A percentile compares a stretch with the other conserved stretches of the same genome.
These are phyloP conservation scores for Kodamaea laetipori DNA, from an alignment of 805 yeast genomes.

Conservation along the genomic window DNA sequence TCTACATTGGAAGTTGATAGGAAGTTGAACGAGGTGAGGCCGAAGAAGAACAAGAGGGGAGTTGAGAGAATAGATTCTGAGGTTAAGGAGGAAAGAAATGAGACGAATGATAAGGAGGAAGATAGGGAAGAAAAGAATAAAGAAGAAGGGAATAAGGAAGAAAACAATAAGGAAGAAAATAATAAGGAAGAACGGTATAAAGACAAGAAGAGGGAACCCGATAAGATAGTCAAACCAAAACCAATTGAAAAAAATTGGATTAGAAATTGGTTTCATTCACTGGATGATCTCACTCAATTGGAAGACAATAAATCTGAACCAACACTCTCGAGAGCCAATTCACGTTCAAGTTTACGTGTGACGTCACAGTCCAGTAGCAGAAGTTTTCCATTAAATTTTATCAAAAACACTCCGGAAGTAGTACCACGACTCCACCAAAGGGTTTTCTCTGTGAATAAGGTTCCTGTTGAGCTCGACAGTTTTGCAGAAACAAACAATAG, in stretches of 20 bases:
- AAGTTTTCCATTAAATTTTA: conserved; percentile 2
- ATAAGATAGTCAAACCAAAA: neutral
- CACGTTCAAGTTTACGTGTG: conserved; percentile 1
- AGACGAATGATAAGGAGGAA: neutral
- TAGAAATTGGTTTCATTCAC: conserved; percentile 5
- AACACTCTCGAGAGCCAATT: conserved; percentile 7
- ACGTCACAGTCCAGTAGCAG: conserved; percentile 3
- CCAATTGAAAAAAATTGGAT: neutral
- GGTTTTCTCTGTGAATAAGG: conserved; percentile 16
- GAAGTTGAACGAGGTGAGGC: conserved; percentile 21
- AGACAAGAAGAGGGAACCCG: no score
- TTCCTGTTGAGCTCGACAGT: conserved; percentile 48
- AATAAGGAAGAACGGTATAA: no score
- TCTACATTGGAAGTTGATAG: conserved; percentile 38
- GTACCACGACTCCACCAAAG: neutral
- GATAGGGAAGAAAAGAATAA: no score
- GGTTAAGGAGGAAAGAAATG: neutral
- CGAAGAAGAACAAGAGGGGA: conserved; percentile 1
- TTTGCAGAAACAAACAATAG: conserved; percentile 10
- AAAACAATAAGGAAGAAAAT: no score
- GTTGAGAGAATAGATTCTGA: neutral
- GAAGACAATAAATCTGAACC: neutral
- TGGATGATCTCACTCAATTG: conserved; percentile 4
- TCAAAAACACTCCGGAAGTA: conserved; percentile 5
- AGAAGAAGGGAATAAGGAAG: no score